phyloP scores from a whole-genome alignment of 495 filamentous ascomycete species.

The Xylaria longipes region DNA sequence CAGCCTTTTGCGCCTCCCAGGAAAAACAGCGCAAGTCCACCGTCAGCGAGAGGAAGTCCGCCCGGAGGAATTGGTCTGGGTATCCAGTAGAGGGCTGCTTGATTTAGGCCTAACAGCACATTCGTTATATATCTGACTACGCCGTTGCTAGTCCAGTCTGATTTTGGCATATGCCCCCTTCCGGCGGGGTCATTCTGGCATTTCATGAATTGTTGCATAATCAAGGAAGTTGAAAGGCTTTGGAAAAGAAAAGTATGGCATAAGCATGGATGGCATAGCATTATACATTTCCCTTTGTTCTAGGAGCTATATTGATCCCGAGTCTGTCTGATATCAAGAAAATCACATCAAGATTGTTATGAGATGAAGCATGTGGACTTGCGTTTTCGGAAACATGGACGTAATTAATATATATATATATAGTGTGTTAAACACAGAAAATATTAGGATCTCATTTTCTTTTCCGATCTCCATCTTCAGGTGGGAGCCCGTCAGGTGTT shows the following conservation, averaged over 20 bases:
- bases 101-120: background rate
- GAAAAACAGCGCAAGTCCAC: background rate
- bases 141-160: background rate
- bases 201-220: background rate
- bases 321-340: background rate
- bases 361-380: background rate
- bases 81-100: slow-evolving; percentile 12
- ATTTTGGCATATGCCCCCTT: background rate
- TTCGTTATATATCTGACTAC: background rate
- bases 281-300: slow-evolving; percentile 6
- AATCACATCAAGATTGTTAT: background rate
- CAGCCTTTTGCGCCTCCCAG: slow-evolving; percentile 4
- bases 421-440: slow-evolving; percentile 3
- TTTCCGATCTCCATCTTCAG: background rate
- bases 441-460: background rate
- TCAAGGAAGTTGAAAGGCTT: background rate
- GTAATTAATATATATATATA: slow-evolving; percentile 6
- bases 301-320: background rate
- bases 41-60: slow-evolving; percentile 5
- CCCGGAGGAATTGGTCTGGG: slow-evolving; percentile 19
- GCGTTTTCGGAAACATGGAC: background rate
- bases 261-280: slow-evolving; percentile 8
- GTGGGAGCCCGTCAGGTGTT: background rate
- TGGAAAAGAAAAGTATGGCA: slow-evolving; percentile 10
- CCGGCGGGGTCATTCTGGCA: background rate